phyloP scores from a whole-genome alignment of 192 early-diverging fungal genomes.

The Paraglomus brasilianum region DNA sequence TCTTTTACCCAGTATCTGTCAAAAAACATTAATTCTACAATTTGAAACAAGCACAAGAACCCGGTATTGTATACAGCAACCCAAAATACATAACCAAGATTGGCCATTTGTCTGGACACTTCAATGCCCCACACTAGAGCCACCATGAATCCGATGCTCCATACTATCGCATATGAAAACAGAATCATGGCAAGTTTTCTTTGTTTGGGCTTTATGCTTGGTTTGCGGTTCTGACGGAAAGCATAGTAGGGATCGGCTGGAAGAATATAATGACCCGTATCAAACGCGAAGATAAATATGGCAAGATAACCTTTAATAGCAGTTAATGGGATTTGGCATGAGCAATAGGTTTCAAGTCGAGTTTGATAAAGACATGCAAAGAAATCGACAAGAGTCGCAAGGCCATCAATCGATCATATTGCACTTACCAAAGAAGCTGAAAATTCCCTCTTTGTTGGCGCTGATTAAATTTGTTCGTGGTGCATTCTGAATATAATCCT shows the following conservation, averaged over 20 bases:
- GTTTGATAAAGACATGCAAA: background rate
- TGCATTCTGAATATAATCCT: conserved; percentile 74
- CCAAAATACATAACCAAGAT: conserved; percentile 69
- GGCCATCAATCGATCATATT: background rate
- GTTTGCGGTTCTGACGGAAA: conserved; percentile 28
- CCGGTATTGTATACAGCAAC: conserved; percentile 67
- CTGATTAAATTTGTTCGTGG: conserved; percentile 70
- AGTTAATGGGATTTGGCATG: background rate
- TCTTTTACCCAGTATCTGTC: conserved; percentile 46
- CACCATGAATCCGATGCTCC: conserved; percentile 41
- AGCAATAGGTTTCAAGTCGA: background rate
- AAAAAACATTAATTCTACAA: conserved; percentile 53
- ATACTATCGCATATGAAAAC: conserved; percentile 41
- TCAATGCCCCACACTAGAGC: conserved; percentile 52
- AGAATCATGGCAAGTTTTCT: conserved; percentile 46
- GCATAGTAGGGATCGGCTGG: conserved; percentile 43
- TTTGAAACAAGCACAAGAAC: conserved; percentile 58
- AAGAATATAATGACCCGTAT: conserved; percentile 67
- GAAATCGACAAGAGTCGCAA: background rate
- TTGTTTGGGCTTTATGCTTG: conserved; percentile 45
- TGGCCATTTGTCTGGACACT: conserved; percentile 73
- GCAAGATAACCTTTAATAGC: conserved; percentile 67
- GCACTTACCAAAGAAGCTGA: conserved; percentile 67
- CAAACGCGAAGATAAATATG: conserved; percentile 78
- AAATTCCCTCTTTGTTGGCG: conserved; percentile 90